Conservation (phyloP, 192 early-diverging fungal species). For the Fimicolochytrium jonesii region DNA sequence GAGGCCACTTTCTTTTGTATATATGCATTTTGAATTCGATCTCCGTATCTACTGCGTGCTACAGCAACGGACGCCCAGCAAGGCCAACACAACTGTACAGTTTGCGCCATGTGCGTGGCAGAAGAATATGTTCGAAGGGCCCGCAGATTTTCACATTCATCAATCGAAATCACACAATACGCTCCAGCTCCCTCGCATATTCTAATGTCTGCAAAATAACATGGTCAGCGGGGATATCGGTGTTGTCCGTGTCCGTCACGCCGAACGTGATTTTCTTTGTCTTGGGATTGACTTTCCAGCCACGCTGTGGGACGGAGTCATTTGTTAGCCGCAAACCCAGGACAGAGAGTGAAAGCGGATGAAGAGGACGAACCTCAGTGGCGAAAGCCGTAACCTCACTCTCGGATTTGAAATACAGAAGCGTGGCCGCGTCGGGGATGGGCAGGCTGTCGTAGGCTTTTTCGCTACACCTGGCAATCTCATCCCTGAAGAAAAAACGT, state of each 20-base stretch:
- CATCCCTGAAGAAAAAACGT: constrained; percentile 59
- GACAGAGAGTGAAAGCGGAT: neutral
- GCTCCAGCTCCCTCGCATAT: constrained; percentile 94
- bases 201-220: constrained; percentile 80
- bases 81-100: too few species aligned
- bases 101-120: too few species aligned
- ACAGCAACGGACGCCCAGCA: too few species aligned
- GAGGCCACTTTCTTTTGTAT: too few species aligned
- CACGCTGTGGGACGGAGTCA: constrained; percentile 45
- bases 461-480: constrained; percentile 94
- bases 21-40: too few species aligned
- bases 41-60: too few species aligned
- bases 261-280: constrained; percentile 80
- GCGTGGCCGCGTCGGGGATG: constrained; percentile 82
- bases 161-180: constrained; percentile 65
- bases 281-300: constrained; percentile 76
- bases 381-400: constrained; percentile 85
- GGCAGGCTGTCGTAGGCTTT: constrained; percentile 87
- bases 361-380: constrained; percentile 55
- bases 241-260: constrained; percentile 53
- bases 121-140: neutral
- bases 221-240: constrained; percentile 73
- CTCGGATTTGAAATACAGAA: constrained; percentile 80
- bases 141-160: neutral
- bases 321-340: too few species aligned